phyloP scores from a whole-genome alignment of 371 early-diverging fungal species.

The Nosema granulosis region DNA sequence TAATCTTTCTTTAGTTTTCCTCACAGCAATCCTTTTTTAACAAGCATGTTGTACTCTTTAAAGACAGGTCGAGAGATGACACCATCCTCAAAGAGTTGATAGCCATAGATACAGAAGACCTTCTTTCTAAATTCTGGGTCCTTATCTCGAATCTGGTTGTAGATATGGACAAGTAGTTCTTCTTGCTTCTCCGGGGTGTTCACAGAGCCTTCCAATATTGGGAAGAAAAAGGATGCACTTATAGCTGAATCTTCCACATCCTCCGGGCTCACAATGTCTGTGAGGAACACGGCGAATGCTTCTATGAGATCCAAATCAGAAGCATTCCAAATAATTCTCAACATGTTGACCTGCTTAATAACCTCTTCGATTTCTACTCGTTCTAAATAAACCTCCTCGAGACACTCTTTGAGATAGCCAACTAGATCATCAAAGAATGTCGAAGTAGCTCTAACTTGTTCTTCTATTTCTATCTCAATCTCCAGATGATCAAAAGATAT shows the following conservation, averaged over 20 bases:
- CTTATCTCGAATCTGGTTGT: constrained; percentile 10
- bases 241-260: constrained; percentile 42
- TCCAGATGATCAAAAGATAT: constrained; percentile 18
- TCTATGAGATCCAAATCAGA: constrained; percentile 48
- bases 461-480: constrained; percentile 8
- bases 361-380: constrained; percentile 40
- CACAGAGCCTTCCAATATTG: constrained; percentile 17
- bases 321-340: constrained; percentile 60
- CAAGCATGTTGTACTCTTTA: constrained; percentile 28
- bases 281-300: constrained; percentile 56
- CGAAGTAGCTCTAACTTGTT: constrained; percentile 15
- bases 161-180: constrained; percentile 17
- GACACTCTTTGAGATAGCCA: constrained; percentile 27
- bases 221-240: constrained; percentile 39
- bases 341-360: constrained; percentile 43
- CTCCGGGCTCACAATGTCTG: constrained; percentile 31
- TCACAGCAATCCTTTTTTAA: constrained; percentile 21
- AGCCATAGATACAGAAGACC: constrained; percentile 40
- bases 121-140: constrained; percentile 11
- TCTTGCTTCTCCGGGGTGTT: constrained; percentile 30
- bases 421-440: constrained; percentile 55
- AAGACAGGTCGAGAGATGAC: constrained; percentile 25
- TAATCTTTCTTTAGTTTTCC: too few relatives aligned
- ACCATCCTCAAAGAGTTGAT: constrained; percentile 49
- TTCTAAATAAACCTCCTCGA: neutral